Percentiles rank a stretch among this genome's conserved stretches.
phyloP scores from a whole-genome alignment of 2,329 filamentous ascomycete species.

The Pseudogymnoascus sp. region DNA sequence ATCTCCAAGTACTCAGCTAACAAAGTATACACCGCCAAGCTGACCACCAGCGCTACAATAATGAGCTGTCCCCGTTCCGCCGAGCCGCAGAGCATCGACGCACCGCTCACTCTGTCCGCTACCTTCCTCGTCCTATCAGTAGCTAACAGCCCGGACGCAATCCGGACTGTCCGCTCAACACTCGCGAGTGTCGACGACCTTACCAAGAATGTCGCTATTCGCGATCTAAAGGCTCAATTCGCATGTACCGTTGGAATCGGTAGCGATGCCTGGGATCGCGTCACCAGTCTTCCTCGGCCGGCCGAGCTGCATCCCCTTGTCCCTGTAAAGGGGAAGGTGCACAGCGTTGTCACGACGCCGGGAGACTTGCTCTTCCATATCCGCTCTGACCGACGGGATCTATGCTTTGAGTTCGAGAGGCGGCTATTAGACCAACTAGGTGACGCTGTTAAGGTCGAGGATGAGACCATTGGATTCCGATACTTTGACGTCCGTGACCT shows the following conservation, averaged over 20 bases:
- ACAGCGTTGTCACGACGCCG: constrained; percentile 46
- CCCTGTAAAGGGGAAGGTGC: constrained; percentile 37
- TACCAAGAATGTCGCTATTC: constrained; percentile 45
- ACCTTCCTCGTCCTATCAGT: constrained; percentile 45
- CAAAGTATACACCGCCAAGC: background rate
- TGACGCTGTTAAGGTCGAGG: constrained; percentile 38
- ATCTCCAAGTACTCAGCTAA: background rate
- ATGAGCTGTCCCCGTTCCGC: constrained; percentile 27
- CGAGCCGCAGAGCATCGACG: constrained; percentile 39
- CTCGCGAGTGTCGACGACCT: constrained; percentile 38
- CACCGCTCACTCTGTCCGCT: constrained; percentile 42
- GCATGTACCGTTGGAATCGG: constrained; percentile 48
- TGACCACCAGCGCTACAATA: constrained; percentile 4
- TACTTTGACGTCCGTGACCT: constrained; percentile 53
- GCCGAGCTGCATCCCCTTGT: constrained; percentile 44
- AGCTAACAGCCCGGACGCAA: constrained; percentile 28
- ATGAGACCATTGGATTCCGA: constrained; percentile 48
- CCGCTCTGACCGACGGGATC: constrained; percentile 45
- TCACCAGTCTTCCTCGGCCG: constrained; percentile 39
- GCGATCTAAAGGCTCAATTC: constrained; percentile 38
- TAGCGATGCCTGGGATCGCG: constrained; percentile 40
- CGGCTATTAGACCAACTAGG: constrained; percentile 44
- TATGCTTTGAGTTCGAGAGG: constrained; percentile 51
- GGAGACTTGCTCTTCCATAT: constrained; percentile 53
- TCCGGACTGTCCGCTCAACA: constrained; percentile 35